phyloP scores from a whole-genome alignment of 2,329 filamentous ascomycete genomes.

The Claviceps africana region DNA sequence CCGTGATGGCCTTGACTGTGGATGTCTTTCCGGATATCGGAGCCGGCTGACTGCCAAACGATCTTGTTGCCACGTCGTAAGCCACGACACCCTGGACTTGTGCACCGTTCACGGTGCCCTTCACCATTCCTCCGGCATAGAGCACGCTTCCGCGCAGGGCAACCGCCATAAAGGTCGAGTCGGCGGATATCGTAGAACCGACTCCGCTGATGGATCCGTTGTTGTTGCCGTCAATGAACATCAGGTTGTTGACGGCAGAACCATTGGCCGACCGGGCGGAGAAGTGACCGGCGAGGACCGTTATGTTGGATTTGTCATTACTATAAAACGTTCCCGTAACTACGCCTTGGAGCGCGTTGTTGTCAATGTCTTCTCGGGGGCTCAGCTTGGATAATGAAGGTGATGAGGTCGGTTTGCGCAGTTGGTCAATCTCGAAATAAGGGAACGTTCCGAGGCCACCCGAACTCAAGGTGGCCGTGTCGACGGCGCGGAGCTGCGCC shows the following conservation, averaged over 20 bases:
- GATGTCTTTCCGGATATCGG: conserved; percentile 55
- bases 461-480: conserved; percentile 51
- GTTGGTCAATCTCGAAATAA: conserved; percentile 36
- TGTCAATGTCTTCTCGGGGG: conserved; percentile 32
- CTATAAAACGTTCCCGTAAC: conserved; percentile 66
- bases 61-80: conserved; percentile 57
- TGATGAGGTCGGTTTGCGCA: conserved; percentile 7
- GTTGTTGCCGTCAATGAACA: conserved; percentile 67
- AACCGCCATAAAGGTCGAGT: conserved; percentile 64
- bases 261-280: conserved; percentile 54
- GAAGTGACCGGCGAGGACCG: conserved; percentile 81
- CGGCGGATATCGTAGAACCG: conserved; percentile 46
- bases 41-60: conserved; percentile 60
- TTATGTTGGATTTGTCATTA: conserved; percentile 58
- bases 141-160: conserved; percentile 52
- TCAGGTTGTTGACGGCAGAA: conserved; percentile 61
- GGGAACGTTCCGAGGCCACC: conserved; percentile 40
- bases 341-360: conserved; percentile 47
- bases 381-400: conserved; percentile 17
- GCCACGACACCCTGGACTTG: conserved; percentile 60
- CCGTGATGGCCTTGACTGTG: conserved; percentile 62
- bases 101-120: conserved; percentile 50
- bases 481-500: conserved; percentile 56
- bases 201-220: conserved; percentile 55
- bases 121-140: conserved; percentile 71